A percentile compares a stretch with the other conserved stretches of the same genome.
These are phyloP conservation scores for Rhynchospora pubera DNA, from an alignment of 176 grass and related monocot genomes.

Conservation along the genomic window DNA sequence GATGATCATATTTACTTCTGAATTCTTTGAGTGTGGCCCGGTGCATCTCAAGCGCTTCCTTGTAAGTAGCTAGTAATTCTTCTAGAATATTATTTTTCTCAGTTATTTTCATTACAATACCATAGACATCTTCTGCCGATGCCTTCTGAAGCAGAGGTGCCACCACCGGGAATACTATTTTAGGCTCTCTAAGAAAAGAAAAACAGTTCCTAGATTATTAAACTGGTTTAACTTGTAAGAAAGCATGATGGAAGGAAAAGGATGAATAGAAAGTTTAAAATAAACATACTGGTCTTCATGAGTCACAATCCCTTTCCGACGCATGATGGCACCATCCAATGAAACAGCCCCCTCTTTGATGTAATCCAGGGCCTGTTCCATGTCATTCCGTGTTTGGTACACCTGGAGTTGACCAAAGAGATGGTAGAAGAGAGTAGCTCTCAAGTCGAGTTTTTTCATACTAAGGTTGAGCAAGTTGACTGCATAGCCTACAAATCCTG, in stretches of 20 bases:
- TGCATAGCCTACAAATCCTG: slow-evolving; percentile 25
- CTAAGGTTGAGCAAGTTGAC: slow-evolving; percentile 17
- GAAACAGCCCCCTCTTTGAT: slow-evolving; percentile 22
- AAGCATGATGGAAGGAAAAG: not conserved
- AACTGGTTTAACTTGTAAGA: not conserved
- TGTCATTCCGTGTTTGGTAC: slow-evolving; percentile 6
- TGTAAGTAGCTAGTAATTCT: not conserved
- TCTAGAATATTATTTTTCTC: not conserved
- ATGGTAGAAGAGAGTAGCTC: slow-evolving; percentile 17
- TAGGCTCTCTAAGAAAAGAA: not conserved
- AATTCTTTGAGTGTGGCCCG: not conserved
- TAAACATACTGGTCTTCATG: slow-evolving; percentile 1
- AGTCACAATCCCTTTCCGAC: not conserved
- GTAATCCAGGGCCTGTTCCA: not conserved
- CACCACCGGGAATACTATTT: not conserved
- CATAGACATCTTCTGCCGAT: not conserved
- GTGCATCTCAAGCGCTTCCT: not conserved
- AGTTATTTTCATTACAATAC: not conserved
- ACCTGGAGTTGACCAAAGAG: slow-evolving; percentile 14
- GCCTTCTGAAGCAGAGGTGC: not conserved
- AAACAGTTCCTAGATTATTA: not conserved
- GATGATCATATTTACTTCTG: not conserved
- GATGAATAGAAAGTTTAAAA: not conserved
- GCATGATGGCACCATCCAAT: slow-evolving; percentile 22
- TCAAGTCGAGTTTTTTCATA: slow-evolving; percentile 1